Conservation (phyloP, 192 early-diverging fungal genomes). For the Podila verticillata region DNA sequence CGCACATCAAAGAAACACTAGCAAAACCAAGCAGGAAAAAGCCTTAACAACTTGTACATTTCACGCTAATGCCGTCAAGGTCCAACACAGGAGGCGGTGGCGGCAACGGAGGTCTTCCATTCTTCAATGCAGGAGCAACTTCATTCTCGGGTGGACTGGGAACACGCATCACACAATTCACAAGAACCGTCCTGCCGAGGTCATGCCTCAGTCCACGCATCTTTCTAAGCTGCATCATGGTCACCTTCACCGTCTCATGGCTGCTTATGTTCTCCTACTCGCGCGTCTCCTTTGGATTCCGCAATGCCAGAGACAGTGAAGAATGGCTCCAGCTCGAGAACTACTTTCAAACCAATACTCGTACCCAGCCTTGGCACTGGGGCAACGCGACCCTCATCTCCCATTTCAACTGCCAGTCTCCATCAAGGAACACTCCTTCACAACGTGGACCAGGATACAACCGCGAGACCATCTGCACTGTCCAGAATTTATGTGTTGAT, state of each 20-base stretch:
- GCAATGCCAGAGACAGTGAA: constrained; percentile 9
- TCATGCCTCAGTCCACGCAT: constrained; percentile 46
- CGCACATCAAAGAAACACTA: no score
- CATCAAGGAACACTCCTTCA: background rate
- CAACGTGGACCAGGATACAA: constrained; percentile 13
- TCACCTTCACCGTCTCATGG: constrained; percentile 31
- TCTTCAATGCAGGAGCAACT: constrained; percentile 17
- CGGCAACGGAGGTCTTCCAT: constrained; percentile 10
- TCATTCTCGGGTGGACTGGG: background rate
- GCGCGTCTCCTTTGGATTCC: constrained; percentile 10
- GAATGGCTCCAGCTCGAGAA: constrained; percentile 37
- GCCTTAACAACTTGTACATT: background rate
- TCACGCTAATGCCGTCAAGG: background rate
- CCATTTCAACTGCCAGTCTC: constrained; percentile 17
- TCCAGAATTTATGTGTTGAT: constrained; percentile 44
- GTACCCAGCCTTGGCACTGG: constrained; percentile 22
- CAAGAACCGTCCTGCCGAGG: constrained; percentile 26
- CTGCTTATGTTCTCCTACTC: constrained; percentile 36
- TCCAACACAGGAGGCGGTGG: constrained; percentile 12
- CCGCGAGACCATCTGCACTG: constrained; percentile 35
- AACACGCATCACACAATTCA: background rate
- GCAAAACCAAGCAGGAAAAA: no score
- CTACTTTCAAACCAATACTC: background rate
- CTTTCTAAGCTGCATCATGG: constrained; percentile 35
- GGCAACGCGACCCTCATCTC: constrained; percentile 20